These are phyloP conservation scores for Leptodontidium sp. DNA, from an alignment of 2,329 filamentous ascomycete genomes.

Conservation along the genomic window DNA sequence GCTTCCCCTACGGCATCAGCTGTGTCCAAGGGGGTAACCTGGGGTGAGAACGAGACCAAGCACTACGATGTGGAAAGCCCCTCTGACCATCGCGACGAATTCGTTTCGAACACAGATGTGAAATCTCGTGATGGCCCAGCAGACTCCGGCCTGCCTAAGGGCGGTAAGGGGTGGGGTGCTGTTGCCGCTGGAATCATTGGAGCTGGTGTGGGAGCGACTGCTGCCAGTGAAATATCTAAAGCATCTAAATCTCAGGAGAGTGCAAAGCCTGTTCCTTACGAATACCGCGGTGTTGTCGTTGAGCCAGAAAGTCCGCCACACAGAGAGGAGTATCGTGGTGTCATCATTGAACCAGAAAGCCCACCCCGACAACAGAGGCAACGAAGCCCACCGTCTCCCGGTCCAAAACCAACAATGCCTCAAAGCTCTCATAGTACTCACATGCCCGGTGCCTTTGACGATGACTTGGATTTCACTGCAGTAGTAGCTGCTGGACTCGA, in stretches of 20 bases:
- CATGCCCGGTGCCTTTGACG: slow-evolving; percentile 71
- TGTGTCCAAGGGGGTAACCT: slow-evolving; percentile 65
- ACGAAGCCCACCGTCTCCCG: slow-evolving; percentile 59
- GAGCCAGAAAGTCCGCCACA: slow-evolving; percentile 34
- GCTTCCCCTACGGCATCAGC: slow-evolving; percentile 54
- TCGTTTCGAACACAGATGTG: slow-evolving; percentile 36
- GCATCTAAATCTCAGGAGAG: slow-evolving; percentile 32
- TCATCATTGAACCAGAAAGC: slow-evolving; percentile 40
- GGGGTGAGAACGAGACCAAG: slow-evolving; percentile 71
- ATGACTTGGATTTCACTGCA: slow-evolving; percentile 75
- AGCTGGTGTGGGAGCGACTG: slow-evolving; percentile 48
- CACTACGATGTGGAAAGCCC: slow-evolving; percentile 69
- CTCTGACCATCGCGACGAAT: slow-evolving; percentile 50
- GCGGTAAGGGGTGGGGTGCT: slow-evolving; percentile 57
- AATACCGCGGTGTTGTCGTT: slow-evolving; percentile 42
- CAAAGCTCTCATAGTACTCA: slow-evolving; percentile 52
- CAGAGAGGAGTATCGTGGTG: slow-evolving; percentile 37
- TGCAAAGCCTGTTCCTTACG: slow-evolving; percentile 34
- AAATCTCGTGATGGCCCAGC: slow-evolving; percentile 47
- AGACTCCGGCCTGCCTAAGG: slow-evolving; percentile 32
- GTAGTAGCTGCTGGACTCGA: slow-evolving; percentile 73
- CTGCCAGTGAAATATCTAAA: slow-evolving; percentile 38
- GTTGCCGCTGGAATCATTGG: slow-evolving; percentile 59
- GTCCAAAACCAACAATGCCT: slow-evolving; percentile 59
- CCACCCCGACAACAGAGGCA: slow-evolving; percentile 31